These are phyloP conservation scores for Melocanna baccifera DNA, from an alignment of 176 grass and related monocot genomes.

Conservation along the genomic window DNA sequence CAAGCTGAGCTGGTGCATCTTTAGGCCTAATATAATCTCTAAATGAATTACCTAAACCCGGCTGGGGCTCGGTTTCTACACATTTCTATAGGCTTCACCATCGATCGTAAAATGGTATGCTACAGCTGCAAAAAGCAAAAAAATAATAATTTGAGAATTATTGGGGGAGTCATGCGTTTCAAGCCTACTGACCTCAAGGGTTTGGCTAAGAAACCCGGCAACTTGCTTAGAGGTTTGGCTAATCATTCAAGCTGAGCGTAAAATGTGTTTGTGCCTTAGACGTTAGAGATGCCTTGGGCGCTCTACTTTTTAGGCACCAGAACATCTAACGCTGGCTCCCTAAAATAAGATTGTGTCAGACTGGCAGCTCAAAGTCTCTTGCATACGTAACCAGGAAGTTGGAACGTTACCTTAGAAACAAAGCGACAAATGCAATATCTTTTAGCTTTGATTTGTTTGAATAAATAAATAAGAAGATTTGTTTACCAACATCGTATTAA, in stretches of 20 bases:
- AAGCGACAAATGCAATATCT: constrained; percentile 34
- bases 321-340: constrained; percentile 27
- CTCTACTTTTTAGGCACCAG: constrained; percentile 50
- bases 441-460: neutral
- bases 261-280: constrained; percentile 57
- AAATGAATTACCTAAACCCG: neutral
- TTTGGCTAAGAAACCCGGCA: constrained; percentile 36
- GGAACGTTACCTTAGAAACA: constrained; percentile 17
- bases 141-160: neutral
- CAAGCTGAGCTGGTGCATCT: neutral
- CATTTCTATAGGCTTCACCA: neutral
- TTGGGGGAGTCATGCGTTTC: constrained; percentile 23
- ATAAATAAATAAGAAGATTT: too few species aligned
- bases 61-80: neutral
- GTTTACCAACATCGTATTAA: too few species aligned
- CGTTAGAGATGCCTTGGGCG: constrained; percentile 40
- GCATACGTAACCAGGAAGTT: constrained; percentile 44
- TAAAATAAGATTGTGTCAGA: constrained; percentile 27
- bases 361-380: constrained; percentile 25
- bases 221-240: constrained; percentile 28
- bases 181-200: constrained; percentile 5
- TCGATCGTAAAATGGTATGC: neutral
- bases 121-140: neutral
- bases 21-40: constrained; percentile 6
- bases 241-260: constrained; percentile 42